Conservation (phyloP, 805 yeast species). For the Hanseniaspora nectarophila region DNA sequence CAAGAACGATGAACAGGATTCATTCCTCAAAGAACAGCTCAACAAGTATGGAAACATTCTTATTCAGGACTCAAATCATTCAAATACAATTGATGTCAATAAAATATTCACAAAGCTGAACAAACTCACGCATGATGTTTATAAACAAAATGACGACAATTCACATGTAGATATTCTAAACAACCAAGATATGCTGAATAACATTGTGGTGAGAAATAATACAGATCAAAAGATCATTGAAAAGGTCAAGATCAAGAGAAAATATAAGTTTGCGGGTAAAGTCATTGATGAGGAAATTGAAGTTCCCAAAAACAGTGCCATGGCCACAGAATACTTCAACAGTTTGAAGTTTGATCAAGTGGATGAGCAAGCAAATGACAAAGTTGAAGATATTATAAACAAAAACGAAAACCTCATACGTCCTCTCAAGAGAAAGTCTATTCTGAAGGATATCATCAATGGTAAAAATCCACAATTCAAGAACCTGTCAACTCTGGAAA, state of each 20-base stretch:
- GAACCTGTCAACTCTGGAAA: slow-evolving; percentile 82
- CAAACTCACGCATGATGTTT: neutral
- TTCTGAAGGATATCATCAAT: slow-evolving; percentile 62
- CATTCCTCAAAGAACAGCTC: slow-evolving; percentile 32
- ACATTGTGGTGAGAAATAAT: neutral
- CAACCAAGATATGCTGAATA: neutral
- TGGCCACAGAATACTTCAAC: slow-evolving; percentile 68
- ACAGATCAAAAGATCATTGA: slow-evolving; percentile 26
- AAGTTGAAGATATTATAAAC: slow-evolving; percentile 15
- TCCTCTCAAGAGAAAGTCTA: slow-evolving; percentile 59
- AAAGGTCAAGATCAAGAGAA: slow-evolving; percentile 57
- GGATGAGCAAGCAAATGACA: slow-evolving; percentile 17
- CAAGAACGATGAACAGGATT: slow-evolving; percentile 29
- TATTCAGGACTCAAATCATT: slow-evolving; percentile 19
- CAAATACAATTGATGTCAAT: slow-evolving; percentile 15
- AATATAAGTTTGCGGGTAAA: slow-evolving; percentile 85
- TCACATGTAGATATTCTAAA: slow-evolving; percentile 13
- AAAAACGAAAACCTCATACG: slow-evolving; percentile 36
- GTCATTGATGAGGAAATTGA: slow-evolving; percentile 61
- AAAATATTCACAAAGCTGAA: slow-evolving; percentile 6
- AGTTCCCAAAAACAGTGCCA: slow-evolving; percentile 70
- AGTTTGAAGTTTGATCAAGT: slow-evolving; percentile 33
- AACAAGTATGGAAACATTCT: slow-evolving; percentile 22
- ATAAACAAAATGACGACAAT: slow-evolving; percentile 15
- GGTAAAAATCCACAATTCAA: slow-evolving; percentile 46